A percentile compares a stretch with the other conserved stretches of the same genome.
Evolutionary conservation across 2,329 filamentous ascomycete species (phyloP).

Genomic region (Hypoxylon sp.): DNA sequence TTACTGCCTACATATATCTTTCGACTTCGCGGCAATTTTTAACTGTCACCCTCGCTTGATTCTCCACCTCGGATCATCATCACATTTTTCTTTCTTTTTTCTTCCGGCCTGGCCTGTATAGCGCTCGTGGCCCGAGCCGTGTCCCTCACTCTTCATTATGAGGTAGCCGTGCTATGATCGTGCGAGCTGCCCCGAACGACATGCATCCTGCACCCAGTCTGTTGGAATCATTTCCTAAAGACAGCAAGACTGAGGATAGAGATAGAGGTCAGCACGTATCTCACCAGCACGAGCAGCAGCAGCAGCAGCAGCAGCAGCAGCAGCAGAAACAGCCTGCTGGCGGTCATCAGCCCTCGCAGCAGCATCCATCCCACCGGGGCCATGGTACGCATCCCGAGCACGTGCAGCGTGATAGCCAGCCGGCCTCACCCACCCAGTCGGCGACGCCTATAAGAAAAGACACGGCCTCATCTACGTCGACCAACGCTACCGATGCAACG

Average conservation of each 20-base stretch:
- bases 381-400: slow-evolving; percentile 40
- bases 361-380: slow-evolving; percentile 40
- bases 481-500: slow-evolving; percentile 56
- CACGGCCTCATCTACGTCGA: slow-evolving; percentile 62
- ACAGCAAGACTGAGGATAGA: slow-evolving; percentile 47
- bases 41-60: slow-evolving; percentile 32
- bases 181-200: slow-evolving; percentile 41
- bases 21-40: slow-evolving; percentile 34
- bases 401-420: slow-evolving; percentile 41
- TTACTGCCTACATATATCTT: slow-evolving; percentile 23
- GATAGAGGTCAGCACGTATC: slow-evolving; percentile 44
- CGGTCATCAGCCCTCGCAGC: slow-evolving; percentile 24
- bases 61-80: slow-evolving; percentile 29
- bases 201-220: slow-evolving; percentile 49
- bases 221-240: slow-evolving; percentile 48
- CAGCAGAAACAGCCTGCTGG: slow-evolving; percentile 9
- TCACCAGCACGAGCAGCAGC: slow-evolving; percentile 37
- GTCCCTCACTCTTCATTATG: slow-evolving; percentile 44
- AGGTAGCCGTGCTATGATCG: slow-evolving; percentile 42
- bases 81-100: slow-evolving; percentile 7
- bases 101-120: slow-evolving; percentile 13
- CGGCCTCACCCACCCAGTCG: slow-evolving; percentile 42
- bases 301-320: slow-evolving; percentile 25
- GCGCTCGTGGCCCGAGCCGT: slow-evolving; percentile 33
- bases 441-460: slow-evolving; percentile 54